Conservation (phyloP, 768 basidiomycete species). For the Suillus brevipes region DNA sequence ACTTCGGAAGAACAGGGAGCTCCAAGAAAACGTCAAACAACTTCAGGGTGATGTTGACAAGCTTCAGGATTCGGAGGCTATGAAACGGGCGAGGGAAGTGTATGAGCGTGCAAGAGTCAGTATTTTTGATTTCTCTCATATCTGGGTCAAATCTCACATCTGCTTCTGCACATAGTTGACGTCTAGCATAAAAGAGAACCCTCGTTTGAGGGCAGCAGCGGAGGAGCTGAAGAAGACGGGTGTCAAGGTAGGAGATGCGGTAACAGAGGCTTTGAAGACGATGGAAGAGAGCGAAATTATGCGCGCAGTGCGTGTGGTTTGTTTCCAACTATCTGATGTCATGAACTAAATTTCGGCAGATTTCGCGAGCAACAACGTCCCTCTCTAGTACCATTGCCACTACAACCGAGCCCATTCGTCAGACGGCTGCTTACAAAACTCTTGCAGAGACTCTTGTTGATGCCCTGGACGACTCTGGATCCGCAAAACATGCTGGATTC, state of each 20-base stretch:
- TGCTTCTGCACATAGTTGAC: conserved; percentile 59
- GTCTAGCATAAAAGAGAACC: conserved; percentile 96
- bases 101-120: conserved; percentile 93
- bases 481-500: conserved; percentile 92
- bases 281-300: conserved; percentile 96
- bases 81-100: conserved; percentile 87
- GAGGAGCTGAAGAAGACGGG: conserved; percentile 90
- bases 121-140: conserved; percentile 19
- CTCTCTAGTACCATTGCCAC: conserved; percentile 83
- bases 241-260: conserved; percentile 91
- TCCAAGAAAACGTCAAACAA: conserved; percentile 96
- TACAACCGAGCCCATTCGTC: conserved; percentile 95
- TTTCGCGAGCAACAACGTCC: conserved; percentile 82
- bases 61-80: conserved; percentile 93
- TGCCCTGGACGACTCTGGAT: conserved; percentile 90
- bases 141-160: conserved; percentile 8
- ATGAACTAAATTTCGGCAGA: conserved; percentile 41
- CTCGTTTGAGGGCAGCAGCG: conserved; percentile 85
- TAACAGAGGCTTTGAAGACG: conserved; percentile 83
- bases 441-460: conserved; percentile 88
- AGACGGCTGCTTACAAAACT: conserved; percentile 92
- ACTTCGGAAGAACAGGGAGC: conserved; percentile 87
- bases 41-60: conserved; percentile 97
- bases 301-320: conserved; percentile 62
- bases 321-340: conserved; percentile 1